Percentiles rank a stretch among this genome's conserved stretches.
Conservation (phyloP, 768 basidiomycete genomes). For the Tubosaeta sp. region DNA sequence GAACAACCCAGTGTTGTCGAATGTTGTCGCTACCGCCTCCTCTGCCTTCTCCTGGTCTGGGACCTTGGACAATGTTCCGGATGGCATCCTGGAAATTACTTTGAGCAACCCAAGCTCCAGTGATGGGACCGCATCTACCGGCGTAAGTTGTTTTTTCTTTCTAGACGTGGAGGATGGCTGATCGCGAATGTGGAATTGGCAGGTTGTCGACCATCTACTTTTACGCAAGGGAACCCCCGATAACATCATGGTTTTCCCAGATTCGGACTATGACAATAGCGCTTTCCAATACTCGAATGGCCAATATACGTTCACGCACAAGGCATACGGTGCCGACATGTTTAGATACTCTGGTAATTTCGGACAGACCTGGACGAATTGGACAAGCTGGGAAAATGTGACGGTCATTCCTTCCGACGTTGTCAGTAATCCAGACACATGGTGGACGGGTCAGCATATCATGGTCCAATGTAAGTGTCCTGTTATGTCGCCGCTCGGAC, state of each 20-base stretch:
- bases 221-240: conserved; percentile 70
- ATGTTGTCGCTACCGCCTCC: conserved; percentile 48
- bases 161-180: background rate
- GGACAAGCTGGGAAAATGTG: conserved; percentile 74
- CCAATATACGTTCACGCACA: conserved; percentile 74
- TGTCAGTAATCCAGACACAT: conserved; percentile 46
- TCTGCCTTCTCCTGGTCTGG: conserved; percentile 73
- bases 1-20: conserved; percentile 43
- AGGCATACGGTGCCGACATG: conserved; percentile 80
- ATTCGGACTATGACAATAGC: conserved; percentile 66
- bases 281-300: conserved; percentile 56
- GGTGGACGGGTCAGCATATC: conserved; percentile 83
- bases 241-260: conserved; percentile 87
- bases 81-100: conserved; percentile 76
- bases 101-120: conserved; percentile 52
- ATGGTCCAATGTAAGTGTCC: conserved; percentile 74
- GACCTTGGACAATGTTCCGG: conserved; percentile 69
- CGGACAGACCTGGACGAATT: conserved; percentile 77
- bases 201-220: conserved; percentile 73
- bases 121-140: conserved; percentile 43
- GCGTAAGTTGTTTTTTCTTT: conserved; percentile 42
- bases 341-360: conserved; percentile 88
- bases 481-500: background rate
- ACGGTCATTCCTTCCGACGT: conserved; percentile 57
- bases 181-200: conserved; percentile 8